Conservation (phyloP, 768 basidiomycete genomes). For the Kwoniella sp. region DNA sequence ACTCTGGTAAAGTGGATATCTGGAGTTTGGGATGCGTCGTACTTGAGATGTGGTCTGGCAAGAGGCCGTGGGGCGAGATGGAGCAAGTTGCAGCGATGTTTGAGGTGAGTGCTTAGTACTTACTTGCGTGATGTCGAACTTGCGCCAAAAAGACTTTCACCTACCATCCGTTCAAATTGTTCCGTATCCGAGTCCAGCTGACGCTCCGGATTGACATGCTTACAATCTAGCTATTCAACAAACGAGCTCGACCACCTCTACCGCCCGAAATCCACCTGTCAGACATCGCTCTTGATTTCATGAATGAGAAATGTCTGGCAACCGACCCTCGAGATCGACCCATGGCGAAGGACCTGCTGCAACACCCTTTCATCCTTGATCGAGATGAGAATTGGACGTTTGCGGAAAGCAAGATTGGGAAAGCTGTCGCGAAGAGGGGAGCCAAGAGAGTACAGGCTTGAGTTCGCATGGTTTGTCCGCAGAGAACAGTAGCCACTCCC, state of each 20-base stretch:
- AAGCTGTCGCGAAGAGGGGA: conserved; percentile 40
- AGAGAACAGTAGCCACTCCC: no score
- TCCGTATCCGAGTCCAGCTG: background rate
- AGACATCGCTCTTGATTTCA: conserved; percentile 77
- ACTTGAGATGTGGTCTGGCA: conserved; percentile 98
- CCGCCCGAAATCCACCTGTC: conserved; percentile 79
- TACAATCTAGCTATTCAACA: conserved; percentile 70
- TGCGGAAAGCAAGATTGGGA: conserved; percentile 50
- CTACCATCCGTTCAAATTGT: no score
- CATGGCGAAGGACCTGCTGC: conserved; percentile 72
- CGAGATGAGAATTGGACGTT: conserved; percentile 52
- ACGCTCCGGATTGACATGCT: background rate
- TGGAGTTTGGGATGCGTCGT: conserved; percentile 97
- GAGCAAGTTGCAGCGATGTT: conserved; percentile 94
- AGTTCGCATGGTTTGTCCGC: background rate
- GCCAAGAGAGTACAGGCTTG: conserved; percentile 20
- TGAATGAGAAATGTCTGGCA: conserved; percentile 78
- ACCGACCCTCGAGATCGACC: conserved; percentile 85
- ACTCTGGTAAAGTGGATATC: conserved; percentile 96
- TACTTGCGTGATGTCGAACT: background rate
- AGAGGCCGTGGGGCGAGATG: conserved; percentile 81
- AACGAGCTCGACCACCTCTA: conserved; percentile 82
- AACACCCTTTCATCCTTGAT: conserved; percentile 64
- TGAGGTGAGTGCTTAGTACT: conserved; percentile 64
- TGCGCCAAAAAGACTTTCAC: no score